Percentiles rank a stretch among this genome's conserved stretches.
Evolutionary conservation across 106 monocot species (phyloP).

Genomic region (Phalaenopsis equestris): DNA sequence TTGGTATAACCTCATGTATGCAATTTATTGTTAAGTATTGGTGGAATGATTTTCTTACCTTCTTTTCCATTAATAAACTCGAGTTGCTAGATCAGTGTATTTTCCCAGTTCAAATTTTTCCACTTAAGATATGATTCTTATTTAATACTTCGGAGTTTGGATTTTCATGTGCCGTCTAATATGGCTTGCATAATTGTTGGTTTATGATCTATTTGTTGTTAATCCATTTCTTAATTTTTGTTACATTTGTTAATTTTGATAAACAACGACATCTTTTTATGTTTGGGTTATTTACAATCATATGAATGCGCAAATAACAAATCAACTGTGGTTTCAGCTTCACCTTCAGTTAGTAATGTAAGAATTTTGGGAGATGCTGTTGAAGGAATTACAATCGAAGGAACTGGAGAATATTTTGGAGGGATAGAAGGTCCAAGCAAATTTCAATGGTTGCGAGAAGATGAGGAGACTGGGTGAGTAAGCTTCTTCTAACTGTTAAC

Average conservation of each 20-base stretch:
- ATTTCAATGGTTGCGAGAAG: conserved; percentile 77
- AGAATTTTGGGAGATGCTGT: conserved; percentile 62
- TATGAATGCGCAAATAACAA: background rate
- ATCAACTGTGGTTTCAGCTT: conserved; percentile 41
- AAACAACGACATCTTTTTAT: background rate
- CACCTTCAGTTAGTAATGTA: conserved; percentile 81
- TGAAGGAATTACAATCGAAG: conserved; percentile 76
- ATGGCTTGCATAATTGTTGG: background rate
- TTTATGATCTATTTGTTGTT: background rate
- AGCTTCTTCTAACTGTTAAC: no score
- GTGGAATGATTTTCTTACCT: background rate
- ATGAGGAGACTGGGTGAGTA: conserved; percentile 61
- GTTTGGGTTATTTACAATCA: background rate
- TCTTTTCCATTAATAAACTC: background rate
- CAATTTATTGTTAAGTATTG: background rate
- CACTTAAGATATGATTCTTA: background rate
- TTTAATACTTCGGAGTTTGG: background rate
- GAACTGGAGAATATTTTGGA: conserved; percentile 84
- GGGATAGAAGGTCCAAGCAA: conserved; percentile 96
- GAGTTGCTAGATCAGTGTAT: background rate
- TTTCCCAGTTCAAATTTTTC: background rate
- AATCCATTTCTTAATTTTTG: background rate
- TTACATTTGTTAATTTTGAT: background rate
- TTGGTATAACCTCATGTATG: background rate
- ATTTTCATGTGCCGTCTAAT: background rate